phyloP scores from a whole-genome alignment of 352 stramenopile species.

The Blastocystis sp. region DNA sequence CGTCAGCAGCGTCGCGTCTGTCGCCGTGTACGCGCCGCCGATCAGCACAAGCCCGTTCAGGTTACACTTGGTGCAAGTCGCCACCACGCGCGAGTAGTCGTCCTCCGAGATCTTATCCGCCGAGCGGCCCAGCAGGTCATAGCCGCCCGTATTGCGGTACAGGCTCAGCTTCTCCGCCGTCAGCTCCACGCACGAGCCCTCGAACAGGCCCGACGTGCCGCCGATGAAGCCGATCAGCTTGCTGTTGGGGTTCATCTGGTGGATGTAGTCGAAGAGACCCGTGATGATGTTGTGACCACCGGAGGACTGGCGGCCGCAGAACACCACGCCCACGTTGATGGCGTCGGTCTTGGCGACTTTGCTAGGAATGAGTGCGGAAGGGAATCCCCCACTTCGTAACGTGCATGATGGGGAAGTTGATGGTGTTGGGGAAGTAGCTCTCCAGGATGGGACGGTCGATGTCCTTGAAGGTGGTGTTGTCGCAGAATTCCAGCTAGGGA shows the following conservation, averaged over 20 bases:
- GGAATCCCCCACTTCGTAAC: background rate
- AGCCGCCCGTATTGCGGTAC: slow-evolving; percentile 73
- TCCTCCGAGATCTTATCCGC: slow-evolving; percentile 73
- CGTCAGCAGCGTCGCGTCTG: slow-evolving; percentile 73
- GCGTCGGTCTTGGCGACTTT: background rate
- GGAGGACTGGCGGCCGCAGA: slow-evolving; percentile 73
- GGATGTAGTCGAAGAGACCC: slow-evolving; percentile 70
- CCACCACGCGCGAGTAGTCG: slow-evolving; percentile 38
- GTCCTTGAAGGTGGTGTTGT: slow-evolving; percentile 36
- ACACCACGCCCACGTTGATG: slow-evolving; percentile 72
- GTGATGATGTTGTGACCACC: slow-evolving; percentile 74
- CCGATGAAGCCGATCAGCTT: slow-evolving; percentile 68
- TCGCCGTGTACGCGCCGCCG: slow-evolving; percentile 73
- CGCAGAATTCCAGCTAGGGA: slow-evolving; percentile 8
- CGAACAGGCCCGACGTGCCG: slow-evolving; percentile 69
- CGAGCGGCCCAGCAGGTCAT: slow-evolving; percentile 73
- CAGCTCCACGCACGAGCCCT: slow-evolving; percentile 54
- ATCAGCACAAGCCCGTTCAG: slow-evolving; percentile 74
- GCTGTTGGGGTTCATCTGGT: slow-evolving; percentile 61
- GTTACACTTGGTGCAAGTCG: slow-evolving; percentile 65
- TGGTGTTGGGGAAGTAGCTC: slow-evolving; percentile 56
- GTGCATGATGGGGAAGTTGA: slow-evolving; percentile 25
- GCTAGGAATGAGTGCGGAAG: background rate
- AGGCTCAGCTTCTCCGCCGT: slow-evolving; percentile 53
- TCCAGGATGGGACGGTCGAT: background rate